These are phyloP conservation scores for Agarophyton chilense DNA, from an alignment of 23 red algal species.

Conservation along the genomic window DNA sequence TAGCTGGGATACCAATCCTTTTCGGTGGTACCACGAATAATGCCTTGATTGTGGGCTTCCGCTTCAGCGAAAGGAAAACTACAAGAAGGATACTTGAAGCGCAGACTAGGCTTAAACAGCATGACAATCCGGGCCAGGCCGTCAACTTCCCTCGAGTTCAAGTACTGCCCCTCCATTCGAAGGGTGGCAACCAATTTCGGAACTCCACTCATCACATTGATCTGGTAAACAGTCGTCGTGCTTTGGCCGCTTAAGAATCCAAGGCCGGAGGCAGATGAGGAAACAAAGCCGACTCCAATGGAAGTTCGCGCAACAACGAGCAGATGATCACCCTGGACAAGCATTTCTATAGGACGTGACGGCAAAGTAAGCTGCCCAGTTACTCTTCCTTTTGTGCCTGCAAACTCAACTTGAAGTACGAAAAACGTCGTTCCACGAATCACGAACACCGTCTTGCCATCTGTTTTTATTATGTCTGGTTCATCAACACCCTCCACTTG, in stretches of 20 bases:
- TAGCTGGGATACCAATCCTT: constrained; percentile 43
- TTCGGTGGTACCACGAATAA: constrained; percentile 11
- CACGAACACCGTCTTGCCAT: constrained; percentile 39
- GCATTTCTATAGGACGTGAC: constrained; percentile 38
- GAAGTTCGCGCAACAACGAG: constrained; percentile 29
- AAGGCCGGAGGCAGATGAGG: neutral
- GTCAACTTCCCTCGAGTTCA: constrained; percentile 58
- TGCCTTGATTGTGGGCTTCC: constrained; percentile 4
- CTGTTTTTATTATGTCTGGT: constrained; percentile 72
- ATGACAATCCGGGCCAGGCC: constrained; percentile 71
- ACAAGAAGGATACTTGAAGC: constrained; percentile 25
- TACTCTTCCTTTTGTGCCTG: neutral
- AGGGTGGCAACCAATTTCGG: constrained; percentile 28
- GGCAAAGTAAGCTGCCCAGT: constrained; percentile 24
- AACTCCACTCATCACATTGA: constrained; percentile 6
- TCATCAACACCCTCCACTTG: constrained; percentile 67
- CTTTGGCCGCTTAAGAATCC: neutral
- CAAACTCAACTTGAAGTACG: constrained; percentile 5
- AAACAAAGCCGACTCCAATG: neutral
- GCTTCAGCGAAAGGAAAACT: neutral
- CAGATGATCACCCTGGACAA: constrained; percentile 40
- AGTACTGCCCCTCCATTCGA: constrained; percentile 45
- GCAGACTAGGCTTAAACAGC: neutral
- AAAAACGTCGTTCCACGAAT: constrained; percentile 52
- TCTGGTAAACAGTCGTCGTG: constrained; percentile 44